Conservation (phyloP, 2,329 filamentous ascomycete genomes). For the Didymella lethalis region DNA sequence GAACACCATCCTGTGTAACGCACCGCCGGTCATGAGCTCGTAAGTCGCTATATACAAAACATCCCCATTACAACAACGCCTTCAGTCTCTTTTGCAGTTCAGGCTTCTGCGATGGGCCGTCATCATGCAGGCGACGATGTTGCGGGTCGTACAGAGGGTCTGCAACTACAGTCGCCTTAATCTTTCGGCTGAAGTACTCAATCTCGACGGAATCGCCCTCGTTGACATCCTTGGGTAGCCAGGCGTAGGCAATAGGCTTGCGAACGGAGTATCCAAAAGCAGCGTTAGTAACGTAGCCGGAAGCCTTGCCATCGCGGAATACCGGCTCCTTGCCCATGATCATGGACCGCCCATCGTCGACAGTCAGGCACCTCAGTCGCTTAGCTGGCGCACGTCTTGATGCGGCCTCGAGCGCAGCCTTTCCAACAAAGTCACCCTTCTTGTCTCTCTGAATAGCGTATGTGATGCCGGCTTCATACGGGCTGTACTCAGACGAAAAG, state of each 20-base stretch:
- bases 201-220: constrained; percentile 64
- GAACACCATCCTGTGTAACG: constrained; percentile 15
- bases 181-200: constrained; percentile 66
- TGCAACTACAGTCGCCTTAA: constrained; percentile 61
- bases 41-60: constrained; percentile 17
- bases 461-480: constrained; percentile 65
- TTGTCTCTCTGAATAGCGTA: constrained; percentile 60
- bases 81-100: constrained; percentile 35
- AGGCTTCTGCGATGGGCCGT: constrained; percentile 28
- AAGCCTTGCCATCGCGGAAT: constrained; percentile 56
- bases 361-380: constrained; percentile 59
- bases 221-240: constrained; percentile 58
- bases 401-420: constrained; percentile 56
- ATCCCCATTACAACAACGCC: constrained; percentile 28
- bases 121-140: constrained; percentile 47
- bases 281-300: constrained; percentile 68
- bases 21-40: constrained; percentile 24
- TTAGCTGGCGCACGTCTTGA: constrained; percentile 49
- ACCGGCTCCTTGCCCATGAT: constrained; percentile 70
- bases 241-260: constrained; percentile 67
- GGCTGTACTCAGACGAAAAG: constrained; percentile 68
- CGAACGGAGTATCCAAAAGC: constrained; percentile 67
- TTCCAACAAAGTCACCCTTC: constrained; percentile 60
- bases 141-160: constrained; percentile 61
- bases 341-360: constrained; percentile 65